Conservation (phyloP, 371 early-diverging fungal genomes). For the Parasitella parasitica region DNA sequence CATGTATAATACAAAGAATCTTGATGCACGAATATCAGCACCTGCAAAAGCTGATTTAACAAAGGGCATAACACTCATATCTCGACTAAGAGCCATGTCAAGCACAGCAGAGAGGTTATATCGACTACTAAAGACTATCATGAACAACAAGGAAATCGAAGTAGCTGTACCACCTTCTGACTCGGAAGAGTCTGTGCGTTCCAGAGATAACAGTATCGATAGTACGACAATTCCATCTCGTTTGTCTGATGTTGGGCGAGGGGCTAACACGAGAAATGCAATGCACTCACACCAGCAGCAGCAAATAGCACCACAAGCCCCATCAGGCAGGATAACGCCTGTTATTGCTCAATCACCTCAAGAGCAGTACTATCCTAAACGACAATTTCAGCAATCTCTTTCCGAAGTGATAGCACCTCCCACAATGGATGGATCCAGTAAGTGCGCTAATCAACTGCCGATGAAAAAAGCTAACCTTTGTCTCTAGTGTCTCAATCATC, state of each 20-base stretch:
- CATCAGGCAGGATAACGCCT: background rate
- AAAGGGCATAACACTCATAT: slow-evolving; percentile 30
- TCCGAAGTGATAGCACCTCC: slow-evolving; percentile 28
- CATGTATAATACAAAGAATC: slow-evolving; percentile 46
- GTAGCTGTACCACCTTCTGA: slow-evolving; percentile 12
- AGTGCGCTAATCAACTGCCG: background rate
- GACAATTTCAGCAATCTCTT: slow-evolving; percentile 10
- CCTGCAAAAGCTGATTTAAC: slow-evolving; percentile 40
- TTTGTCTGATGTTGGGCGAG: slow-evolving; percentile 31
- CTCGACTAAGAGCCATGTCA: slow-evolving; percentile 33
- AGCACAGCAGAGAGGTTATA: slow-evolving; percentile 34
- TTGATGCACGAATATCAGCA: slow-evolving; percentile 32
- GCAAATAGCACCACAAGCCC: background rate
- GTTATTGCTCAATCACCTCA: slow-evolving; percentile 3
- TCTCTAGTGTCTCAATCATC: slow-evolving; percentile 14
- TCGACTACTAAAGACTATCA: slow-evolving; percentile 30
- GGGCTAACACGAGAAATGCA: background rate
- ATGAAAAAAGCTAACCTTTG: background rate
- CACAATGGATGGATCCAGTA: slow-evolving; percentile 18
- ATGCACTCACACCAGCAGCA: background rate
- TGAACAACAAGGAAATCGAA: slow-evolving; percentile 41
- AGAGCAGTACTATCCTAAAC: slow-evolving; percentile 3
- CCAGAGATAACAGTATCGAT: slow-evolving; percentile 8
- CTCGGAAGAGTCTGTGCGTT: slow-evolving; percentile 4
- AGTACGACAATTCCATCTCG: slow-evolving; percentile 5